Percentiles rank a stretch among this genome's conserved stretches.
phyloP scores from a whole-genome alignment of 2,329 filamentous ascomycete genomes.

The Bimuria novae-zelandiae region DNA sequence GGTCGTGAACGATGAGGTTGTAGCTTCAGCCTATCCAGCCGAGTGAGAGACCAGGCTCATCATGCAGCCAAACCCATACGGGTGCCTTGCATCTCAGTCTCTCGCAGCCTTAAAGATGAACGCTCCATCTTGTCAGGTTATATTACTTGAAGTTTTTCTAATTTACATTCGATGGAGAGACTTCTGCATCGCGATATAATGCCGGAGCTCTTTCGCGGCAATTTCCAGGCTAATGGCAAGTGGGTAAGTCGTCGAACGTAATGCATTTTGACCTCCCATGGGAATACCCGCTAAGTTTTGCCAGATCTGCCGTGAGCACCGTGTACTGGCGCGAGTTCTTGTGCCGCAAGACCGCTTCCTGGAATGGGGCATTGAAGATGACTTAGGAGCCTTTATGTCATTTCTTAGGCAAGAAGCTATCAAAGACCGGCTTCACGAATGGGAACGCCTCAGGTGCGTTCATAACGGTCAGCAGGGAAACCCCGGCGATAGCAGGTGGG shows the following conservation, averaged over 20 bases:
- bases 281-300: neutral
- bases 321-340: constrained; percentile 2
- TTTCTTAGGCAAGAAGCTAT: constrained; percentile 15
- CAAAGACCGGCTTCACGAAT: constrained; percentile 15
- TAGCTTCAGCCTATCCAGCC: neutral
- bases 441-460: constrained; percentile 13
- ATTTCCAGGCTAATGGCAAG: constrained; percentile 9
- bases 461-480: neutral
- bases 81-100: neutral
- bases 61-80: neutral
- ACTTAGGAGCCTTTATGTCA: constrained; percentile 18
- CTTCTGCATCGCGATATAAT: constrained; percentile 1
- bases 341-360: constrained; percentile 8
- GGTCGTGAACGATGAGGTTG: neutral
- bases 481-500: too few relatives aligned
- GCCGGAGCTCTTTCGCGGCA: neutral
- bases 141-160: constrained; percentile 5
- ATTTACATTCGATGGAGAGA: constrained; percentile 8
- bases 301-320: constrained; percentile 13
- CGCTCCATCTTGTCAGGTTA: neutral
- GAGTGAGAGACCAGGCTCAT: neutral
- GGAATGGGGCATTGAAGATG: constrained; percentile 15
- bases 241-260: neutral
- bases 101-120: neutral
- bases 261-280: too few relatives aligned